These are phyloP conservation scores for Vitrella brassicaformis DNA, from an alignment of 73 alveolate genomes.

Conservation along the genomic window DNA sequence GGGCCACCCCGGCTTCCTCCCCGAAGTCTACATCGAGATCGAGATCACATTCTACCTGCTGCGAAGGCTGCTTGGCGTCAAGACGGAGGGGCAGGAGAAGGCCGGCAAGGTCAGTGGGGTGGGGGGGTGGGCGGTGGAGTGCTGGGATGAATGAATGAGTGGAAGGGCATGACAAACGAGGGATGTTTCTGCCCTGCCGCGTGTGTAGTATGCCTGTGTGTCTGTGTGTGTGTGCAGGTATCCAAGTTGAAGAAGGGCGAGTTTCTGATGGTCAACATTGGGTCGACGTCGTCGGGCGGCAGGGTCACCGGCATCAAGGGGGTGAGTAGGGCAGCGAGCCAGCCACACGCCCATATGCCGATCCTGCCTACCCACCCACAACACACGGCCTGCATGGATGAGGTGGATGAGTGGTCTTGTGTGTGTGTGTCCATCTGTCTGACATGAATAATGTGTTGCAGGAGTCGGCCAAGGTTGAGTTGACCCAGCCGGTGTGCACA, in stretches of 20 bases:
- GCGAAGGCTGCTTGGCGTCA: conserved; percentile 86
- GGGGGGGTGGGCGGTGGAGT: background rate
- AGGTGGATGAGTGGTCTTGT: background rate
- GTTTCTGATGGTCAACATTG: conserved; percentile 68
- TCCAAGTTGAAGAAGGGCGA: conserved; percentile 55
- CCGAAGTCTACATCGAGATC: conserved; percentile 43
- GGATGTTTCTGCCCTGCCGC: background rate
- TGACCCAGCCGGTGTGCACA: conserved; percentile 62
- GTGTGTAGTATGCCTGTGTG: background rate
- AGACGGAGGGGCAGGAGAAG: conserved; percentile 50
- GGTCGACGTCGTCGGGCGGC: conserved; percentile 76
- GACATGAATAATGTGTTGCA: background rate
- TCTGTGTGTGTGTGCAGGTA: conserved; percentile 30
- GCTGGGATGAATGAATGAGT: background rate
- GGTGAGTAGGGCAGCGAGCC: background rate
- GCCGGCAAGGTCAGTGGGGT: conserved; percentile 22
- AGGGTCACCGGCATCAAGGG: conserved; percentile 45
- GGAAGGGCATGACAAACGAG: background rate
- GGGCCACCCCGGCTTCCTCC: conserved; percentile 96
- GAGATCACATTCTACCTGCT: conserved; percentile 71
- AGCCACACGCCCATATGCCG: background rate
- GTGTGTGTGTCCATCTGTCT: background rate
- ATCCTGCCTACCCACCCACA: background rate
- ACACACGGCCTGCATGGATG: background rate
- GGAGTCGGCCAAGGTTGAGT: conserved; percentile 41